These are phyloP conservation scores for Orbilia quercus DNA, from an alignment of 2,329 filamentous ascomycete species.

Conservation along the genomic window DNA sequence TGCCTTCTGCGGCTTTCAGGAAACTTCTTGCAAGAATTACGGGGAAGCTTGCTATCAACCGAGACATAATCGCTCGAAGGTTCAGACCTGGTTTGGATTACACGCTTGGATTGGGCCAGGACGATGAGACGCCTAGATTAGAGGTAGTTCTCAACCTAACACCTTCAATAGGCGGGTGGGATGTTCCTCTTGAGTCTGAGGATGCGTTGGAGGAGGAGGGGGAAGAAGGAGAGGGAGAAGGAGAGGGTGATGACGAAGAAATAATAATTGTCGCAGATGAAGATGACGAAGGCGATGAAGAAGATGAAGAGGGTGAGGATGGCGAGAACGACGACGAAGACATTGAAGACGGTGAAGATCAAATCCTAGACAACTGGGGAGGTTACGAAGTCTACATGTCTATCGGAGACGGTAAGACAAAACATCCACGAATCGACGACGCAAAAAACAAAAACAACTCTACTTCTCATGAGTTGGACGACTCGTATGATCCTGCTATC, in stretches of 20 bases:
- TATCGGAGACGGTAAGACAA: slow-evolving; percentile 60
- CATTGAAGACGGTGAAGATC: slow-evolving; percentile 57
- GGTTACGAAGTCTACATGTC: slow-evolving; percentile 65
- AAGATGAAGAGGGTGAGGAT: slow-evolving; percentile 49
- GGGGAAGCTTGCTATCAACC: slow-evolving; percentile 76
- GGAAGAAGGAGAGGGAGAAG: slow-evolving; percentile 62
- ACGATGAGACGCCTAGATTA: slow-evolving; percentile 75
- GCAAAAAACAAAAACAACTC: slow-evolving; percentile 71
- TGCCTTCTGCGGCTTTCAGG: slow-evolving; percentile 86
- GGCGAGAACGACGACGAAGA: slow-evolving; percentile 21
- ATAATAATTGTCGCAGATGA: slow-evolving; percentile 42
- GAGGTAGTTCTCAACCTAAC: slow-evolving; percentile 91
- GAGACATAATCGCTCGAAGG: slow-evolving; percentile 82
- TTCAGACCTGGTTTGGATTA: slow-evolving; percentile 92
- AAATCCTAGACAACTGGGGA: slow-evolving; percentile 63
- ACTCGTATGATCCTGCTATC: slow-evolving; percentile 81
- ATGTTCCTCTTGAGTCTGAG: slow-evolving; percentile 70
- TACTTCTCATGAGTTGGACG: slow-evolving; percentile 57
- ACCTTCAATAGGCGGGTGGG: slow-evolving; percentile 85
- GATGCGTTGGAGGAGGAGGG: slow-evolving; percentile 66
- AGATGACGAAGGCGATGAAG: slow-evolving; percentile 51
- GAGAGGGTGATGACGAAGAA: slow-evolving; percentile 58
- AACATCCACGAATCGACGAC: slow-evolving; percentile 62
- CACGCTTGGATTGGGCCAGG: slow-evolving; percentile 88
- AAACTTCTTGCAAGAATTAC: slow-evolving; percentile 91